These are phyloP conservation scores for Eurotiales sp. DNA, from an alignment of 2,329 filamentous ascomycete genomes.

Conservation along the genomic window DNA sequence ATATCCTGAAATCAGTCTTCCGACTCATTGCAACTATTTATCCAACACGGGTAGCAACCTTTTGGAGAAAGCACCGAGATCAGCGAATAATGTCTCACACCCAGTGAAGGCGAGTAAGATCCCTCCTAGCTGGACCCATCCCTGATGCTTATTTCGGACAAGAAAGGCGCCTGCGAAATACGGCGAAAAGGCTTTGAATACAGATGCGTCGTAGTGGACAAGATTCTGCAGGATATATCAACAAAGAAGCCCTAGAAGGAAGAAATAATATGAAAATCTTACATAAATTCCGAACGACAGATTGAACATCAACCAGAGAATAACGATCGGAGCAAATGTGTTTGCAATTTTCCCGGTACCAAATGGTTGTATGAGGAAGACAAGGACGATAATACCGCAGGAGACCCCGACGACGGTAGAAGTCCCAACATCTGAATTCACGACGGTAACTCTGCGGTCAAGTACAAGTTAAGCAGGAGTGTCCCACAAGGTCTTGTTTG, in stretches of 20 bases:
- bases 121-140: conserved; percentile 55
- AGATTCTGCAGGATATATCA: conserved; percentile 33
- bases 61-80: conserved; percentile 69
- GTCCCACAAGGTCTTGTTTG: neutral
- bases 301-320: conserved; percentile 55
- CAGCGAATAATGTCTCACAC: conserved; percentile 75
- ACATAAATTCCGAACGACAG: conserved; percentile 52
- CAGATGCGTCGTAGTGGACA: conserved; percentile 43
- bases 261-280: conserved; percentile 12
- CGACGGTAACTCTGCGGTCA: conserved; percentile 40
- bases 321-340: conserved; percentile 53
- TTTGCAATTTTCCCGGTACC: conserved; percentile 48
- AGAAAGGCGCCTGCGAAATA: conserved; percentile 50
- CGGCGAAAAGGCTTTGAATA: conserved; percentile 52
- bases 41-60: conserved; percentile 9
- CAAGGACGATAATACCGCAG: conserved; percentile 50
- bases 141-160: conserved; percentile 47
- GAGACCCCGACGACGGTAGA: conserved; percentile 49
- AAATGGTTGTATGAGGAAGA: conserved; percentile 55
- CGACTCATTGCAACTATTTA: too few relatives aligned
- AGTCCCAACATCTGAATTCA: conserved; percentile 44
- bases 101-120: conserved; percentile 72
- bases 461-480: neutral
- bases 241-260: neutral
- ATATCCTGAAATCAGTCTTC: neutral